Percentiles rank a stretch among this genome's conserved stretches.
Conservation (phyloP, 2,329 filamentous ascomycete species). For the Waltergamsia citrina region DNA sequence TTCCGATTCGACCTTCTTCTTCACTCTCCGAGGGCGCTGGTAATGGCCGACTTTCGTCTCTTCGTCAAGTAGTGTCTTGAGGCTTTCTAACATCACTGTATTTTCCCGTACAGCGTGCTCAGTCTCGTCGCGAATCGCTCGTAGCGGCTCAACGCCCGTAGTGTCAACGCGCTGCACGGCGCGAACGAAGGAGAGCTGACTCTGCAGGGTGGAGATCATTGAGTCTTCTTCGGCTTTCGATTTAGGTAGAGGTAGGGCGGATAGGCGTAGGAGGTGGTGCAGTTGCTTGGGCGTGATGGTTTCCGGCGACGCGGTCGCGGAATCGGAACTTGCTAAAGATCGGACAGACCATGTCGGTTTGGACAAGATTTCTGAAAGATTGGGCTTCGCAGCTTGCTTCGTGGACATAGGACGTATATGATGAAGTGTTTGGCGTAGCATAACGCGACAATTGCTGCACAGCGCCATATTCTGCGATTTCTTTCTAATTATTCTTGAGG, state of each 20-base stretch:
- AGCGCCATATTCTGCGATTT: constrained; percentile 20
- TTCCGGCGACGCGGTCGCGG: constrained; percentile 16
- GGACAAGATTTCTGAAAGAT: constrained; percentile 41
- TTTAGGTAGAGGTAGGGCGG: constrained; percentile 69
- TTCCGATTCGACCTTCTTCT: constrained; percentile 26
- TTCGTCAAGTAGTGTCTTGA: constrained; percentile 44
- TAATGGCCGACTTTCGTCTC: constrained; percentile 55
- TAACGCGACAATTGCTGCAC: constrained; percentile 19
- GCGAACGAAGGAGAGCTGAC: constrained; percentile 85
- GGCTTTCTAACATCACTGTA: constrained; percentile 47
- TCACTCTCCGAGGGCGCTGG: constrained; percentile 29
- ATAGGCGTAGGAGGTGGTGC: constrained; percentile 78
- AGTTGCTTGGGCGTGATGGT: constrained; percentile 59
- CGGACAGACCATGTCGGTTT: constrained; percentile 77
- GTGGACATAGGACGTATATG: constrained; percentile 5
- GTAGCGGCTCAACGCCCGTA: constrained; percentile 59
- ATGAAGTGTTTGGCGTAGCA: constrained; percentile 12
- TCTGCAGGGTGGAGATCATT: constrained; percentile 67
- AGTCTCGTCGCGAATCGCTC: constrained; percentile 76
- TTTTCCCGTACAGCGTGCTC: constrained; percentile 47
- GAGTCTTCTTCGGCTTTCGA: constrained; percentile 50
- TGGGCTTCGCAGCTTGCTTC: constrained; percentile 7
- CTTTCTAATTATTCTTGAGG: no score
- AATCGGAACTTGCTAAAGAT: constrained; percentile 51
- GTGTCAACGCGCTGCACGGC: constrained; percentile 76